Evolutionary conservation across 1,284 basidiomycete genomes (phyloP).

Genomic region (Tilletia horrida): DNA sequence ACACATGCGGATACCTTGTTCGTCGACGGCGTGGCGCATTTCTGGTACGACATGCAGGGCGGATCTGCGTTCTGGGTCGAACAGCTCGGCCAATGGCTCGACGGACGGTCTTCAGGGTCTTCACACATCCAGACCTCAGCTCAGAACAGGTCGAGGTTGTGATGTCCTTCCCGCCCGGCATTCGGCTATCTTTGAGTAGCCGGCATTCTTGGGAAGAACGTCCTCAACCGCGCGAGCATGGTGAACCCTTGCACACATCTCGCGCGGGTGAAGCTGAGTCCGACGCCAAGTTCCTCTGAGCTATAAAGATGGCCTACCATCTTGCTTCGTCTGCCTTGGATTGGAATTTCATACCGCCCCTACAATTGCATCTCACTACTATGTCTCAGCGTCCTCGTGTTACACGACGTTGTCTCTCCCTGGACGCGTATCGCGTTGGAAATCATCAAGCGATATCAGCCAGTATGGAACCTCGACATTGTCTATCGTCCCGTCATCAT

Average conservation of each 20-base stretch:
- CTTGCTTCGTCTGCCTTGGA: too few species aligned
- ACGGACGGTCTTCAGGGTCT: not conserved
- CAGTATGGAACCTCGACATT: conserved; percentile 43
- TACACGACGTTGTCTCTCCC: conserved; percentile 45
- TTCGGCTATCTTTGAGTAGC: too few species aligned
- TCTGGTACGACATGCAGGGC: conserved; percentile 15
- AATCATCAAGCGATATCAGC: conserved; percentile 37
- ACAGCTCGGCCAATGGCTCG: not conserved
- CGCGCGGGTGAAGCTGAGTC: too few species aligned
- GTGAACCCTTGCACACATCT: too few species aligned
- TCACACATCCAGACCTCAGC: too few species aligned
- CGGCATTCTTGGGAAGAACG: too few species aligned
- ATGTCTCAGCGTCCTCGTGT: conserved; percentile 19
- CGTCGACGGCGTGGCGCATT: not conserved
- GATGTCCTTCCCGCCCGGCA: too few species aligned
- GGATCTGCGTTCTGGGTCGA: conserved; percentile 6
- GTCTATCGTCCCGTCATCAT: conserved; percentile 35
- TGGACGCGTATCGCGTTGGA: conserved; percentile 46
- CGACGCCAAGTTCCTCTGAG: too few species aligned
- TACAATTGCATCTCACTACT: not conserved
- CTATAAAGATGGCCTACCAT: too few species aligned
- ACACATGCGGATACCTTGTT: conserved; percentile 27
- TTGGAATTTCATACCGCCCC: too few species aligned
- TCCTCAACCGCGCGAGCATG: too few species aligned
- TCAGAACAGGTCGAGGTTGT: too few species aligned